Base-by-base conservation (phyloP, 2,329 filamentous ascomycete species). In the Aureobasidium namibiae region DNA sequence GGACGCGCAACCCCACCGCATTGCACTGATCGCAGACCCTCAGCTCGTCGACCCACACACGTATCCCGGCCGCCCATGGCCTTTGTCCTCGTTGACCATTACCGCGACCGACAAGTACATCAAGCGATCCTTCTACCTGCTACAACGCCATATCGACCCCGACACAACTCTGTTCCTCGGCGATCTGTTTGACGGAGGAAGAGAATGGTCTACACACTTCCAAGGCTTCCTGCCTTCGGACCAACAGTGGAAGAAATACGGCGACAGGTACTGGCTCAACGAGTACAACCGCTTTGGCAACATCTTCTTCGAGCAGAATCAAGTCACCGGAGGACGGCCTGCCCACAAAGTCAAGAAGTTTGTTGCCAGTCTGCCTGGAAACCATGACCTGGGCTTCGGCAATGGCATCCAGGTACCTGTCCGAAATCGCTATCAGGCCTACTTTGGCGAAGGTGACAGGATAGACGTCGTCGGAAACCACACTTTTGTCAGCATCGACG, bases 401-500 rank as follows among this genome's bases (percentile, higher is more conserved):
- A 85, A 85, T 23, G 88, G 92, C 45, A 86, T 99, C 49, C 90
- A 96, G 69, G 70, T 87, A 9, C 80, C 88, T 0, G 90, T 96
- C 34, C 83, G 92, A 54, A 80, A 94, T 66, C 81, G 94, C 16
- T 99, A 97, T 71, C 83, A 87, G 67, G 84, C 87, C 3, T 96
- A 87, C 69, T 97, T 99, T 74, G 94, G 94, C 4, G 87, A 94
- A 59, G 83, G 86, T n/a, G 97, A 96, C 72, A 81, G 90, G 9
- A 85, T 99, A 21, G 91, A 97, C 70, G 81, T 97, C 5, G 81
- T 97, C 56, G 94, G 90, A 13, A 99, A 99, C 69, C 94, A 99
- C 71, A 95, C 90, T 0, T 91, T 99, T 69, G 89, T 99, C 21
- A 95, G 90, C 0, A 81, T 99, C 8, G 94, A 99, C 70, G 84